Conservation (phyloP, 352 stramenopile genomes). For the Globisporangium camurandrum region DNA sequence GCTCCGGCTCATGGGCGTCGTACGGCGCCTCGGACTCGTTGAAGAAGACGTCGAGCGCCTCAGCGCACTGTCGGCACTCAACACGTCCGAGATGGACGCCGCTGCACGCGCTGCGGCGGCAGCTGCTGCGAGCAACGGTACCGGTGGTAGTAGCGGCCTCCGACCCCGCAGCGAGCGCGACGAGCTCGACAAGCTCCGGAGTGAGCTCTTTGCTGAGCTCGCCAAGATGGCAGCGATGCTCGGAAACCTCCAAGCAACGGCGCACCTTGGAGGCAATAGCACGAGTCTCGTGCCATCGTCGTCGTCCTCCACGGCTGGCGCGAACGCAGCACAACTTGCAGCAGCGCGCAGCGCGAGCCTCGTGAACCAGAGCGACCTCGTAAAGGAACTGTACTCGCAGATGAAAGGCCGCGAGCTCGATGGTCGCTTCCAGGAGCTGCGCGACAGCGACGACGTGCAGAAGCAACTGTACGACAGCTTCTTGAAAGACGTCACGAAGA, state of each 20-base stretch:
- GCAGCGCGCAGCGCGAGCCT: constrained; percentile 7
- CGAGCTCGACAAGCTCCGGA: constrained; percentile 38
- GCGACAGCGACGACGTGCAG: constrained; percentile 29
- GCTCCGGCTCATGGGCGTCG: constrained; percentile 45
- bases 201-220: constrained; percentile 46
- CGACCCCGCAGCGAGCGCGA: constrained; percentile 8
- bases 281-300: constrained; percentile 16
- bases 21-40: constrained; percentile 40
- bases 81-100: constrained; percentile 13
- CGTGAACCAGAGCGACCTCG: constrained; percentile 31
- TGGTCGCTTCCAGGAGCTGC: constrained; percentile 29
- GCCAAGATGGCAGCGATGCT: constrained; percentile 28
- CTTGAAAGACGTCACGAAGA: constrained; percentile 73
- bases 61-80: constrained; percentile 21
- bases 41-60: constrained; percentile 65
- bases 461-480: constrained; percentile 66
- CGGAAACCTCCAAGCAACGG: constrained; percentile 14
- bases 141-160: neutral
- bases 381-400: constrained; percentile 49
- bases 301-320: constrained; percentile 7
- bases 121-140: neutral
- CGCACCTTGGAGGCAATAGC: neutral
- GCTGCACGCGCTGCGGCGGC: neutral
- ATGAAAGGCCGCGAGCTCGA: constrained; percentile 50
- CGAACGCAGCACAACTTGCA: constrained; percentile 3